Base-by-base conservation (phyloP, 2,329 filamentous ascomycete species). In the Stagonosporopsis cucurbitacearum region DNA sequence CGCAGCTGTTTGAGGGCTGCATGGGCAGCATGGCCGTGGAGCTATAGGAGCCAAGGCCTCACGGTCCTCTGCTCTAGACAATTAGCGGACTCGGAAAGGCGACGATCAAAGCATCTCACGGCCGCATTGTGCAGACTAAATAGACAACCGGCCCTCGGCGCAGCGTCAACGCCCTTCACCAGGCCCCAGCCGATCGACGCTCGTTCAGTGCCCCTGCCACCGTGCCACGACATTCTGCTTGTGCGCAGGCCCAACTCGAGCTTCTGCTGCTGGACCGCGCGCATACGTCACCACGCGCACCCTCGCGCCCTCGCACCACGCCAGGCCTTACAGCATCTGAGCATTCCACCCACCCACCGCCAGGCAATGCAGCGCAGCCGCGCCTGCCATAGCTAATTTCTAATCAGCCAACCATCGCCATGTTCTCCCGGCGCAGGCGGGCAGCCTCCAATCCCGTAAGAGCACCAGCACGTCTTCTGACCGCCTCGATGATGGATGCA, bases 361-460 rank as follows among this genome's bases (percentile, higher is more conserved):
- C 47, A 39, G 47, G 42, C 53, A 33, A 73, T 73, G 70, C 68
- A 62, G 54, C 52, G 45, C 53, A 57, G 58, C 58, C 60, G 63
- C 64, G 23, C 36, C 46, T 46, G 43, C 58, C 62, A 65, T 63
- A 50, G 53, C 53, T 60, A 64, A 68, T 66, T 53, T 53, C 53
- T 60, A 64, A 67, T 66, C 51, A 25, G 19, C 19, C 58, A 69
- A 44, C 33, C 42, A 39, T 30, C 13, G 26, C 47, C 57, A 74
- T 75, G 72, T 75, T 75, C 58, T 57, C 64, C 54, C 66, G 61
- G 45, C 69, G 72, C 25, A 56, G 66, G 51, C 55, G 73, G 50
- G 71, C 72, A 20, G 58, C 66, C 33, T 74, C 71, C 37, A 73
- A 70, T 57, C 71, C 72, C 61, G 73, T 75, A 67, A 52, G 49